These are phyloP conservation scores for Niveomyces coronatus DNA, from an alignment of 2,329 filamentous ascomycete genomes.

Conservation along the genomic window DNA sequence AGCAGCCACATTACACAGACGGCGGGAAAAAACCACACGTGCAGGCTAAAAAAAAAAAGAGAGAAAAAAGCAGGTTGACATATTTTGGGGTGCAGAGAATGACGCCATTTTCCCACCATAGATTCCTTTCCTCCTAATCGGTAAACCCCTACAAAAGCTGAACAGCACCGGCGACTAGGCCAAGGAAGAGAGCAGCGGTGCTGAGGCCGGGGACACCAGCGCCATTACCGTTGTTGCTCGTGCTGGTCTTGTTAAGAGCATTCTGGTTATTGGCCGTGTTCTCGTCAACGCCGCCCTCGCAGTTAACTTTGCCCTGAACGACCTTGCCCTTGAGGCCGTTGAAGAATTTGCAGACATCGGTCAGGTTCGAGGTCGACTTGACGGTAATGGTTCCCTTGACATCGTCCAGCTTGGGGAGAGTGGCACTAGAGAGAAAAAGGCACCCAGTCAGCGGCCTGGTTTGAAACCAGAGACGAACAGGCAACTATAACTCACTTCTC, in stretches of 20 bases:
- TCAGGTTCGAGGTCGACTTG: slow-evolving; percentile 53
- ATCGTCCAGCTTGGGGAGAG: slow-evolving; percentile 54
- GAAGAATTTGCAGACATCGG: slow-evolving; percentile 45
- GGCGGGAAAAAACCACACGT: slow-evolving; percentile 20
- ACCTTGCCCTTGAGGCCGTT: slow-evolving; percentile 23
- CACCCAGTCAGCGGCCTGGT: too few species aligned
- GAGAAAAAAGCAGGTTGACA: slow-evolving; percentile 20
- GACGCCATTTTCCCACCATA: slow-evolving; percentile 26
- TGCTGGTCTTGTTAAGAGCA: slow-evolving; percentile 18
- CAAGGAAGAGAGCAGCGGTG: slow-evolving; percentile 36
- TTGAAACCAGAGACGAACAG: too few species aligned
- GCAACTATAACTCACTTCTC: slow-evolving; percentile 58
- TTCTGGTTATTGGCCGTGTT: slow-evolving; percentile 22
- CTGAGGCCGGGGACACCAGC: slow-evolving; percentile 28
- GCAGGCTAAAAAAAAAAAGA: slow-evolving; percentile 24
- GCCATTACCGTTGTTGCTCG: slow-evolving; percentile 24
- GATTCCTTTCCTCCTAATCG: slow-evolving; percentile 13
- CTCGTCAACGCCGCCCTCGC: slow-evolving; percentile 21
- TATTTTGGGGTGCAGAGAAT: slow-evolving; percentile 22
- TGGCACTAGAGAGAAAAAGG: slow-evolving; percentile 68
- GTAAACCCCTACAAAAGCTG: slow-evolving; percentile 38
- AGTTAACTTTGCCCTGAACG: slow-evolving; percentile 21
- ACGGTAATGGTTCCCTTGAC: slow-evolving; percentile 65
- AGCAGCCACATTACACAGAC: neutral
- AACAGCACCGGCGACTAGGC: slow-evolving; percentile 35